phyloP scores from a whole-genome alignment of 331 rosid genomes.

The Saraca asoca region DNA sequence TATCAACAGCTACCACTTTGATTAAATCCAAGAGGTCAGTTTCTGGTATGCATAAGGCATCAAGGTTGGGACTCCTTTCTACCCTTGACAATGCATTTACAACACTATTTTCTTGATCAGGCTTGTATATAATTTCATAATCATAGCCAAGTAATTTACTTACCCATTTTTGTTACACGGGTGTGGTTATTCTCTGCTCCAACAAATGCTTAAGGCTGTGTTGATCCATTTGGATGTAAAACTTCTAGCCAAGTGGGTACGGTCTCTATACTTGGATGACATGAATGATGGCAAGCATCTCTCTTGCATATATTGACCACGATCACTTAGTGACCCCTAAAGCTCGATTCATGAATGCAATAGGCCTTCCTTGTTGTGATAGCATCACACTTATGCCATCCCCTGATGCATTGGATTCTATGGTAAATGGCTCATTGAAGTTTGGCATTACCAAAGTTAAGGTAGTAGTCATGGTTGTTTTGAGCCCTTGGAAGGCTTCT shows the following conservation, averaged over 20 bases:
- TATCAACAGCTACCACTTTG: no score
- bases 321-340: background rate
- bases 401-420: background rate
- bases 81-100: background rate
- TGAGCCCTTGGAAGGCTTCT: background rate
- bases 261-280: background rate
- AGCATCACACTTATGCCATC: background rate
- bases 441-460: background rate
- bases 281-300: background rate
- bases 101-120: background rate
- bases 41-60: background rate
- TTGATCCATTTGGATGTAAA: background rate
- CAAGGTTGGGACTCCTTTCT: no score
- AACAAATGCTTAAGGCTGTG: background rate
- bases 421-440: background rate
- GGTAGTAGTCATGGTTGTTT: background rate
- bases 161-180: background rate
- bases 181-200: background rate
- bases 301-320: background rate
- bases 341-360: background rate
- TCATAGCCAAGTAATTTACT: background rate
- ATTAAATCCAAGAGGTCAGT: background rate
- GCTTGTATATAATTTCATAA: background rate
- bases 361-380: background rate
- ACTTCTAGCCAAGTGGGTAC: background rate